Evolutionary conservation across 2,329 filamentous ascomycete genomes (phyloP).

Genomic region (Diplodia scrobiculata): DNA sequence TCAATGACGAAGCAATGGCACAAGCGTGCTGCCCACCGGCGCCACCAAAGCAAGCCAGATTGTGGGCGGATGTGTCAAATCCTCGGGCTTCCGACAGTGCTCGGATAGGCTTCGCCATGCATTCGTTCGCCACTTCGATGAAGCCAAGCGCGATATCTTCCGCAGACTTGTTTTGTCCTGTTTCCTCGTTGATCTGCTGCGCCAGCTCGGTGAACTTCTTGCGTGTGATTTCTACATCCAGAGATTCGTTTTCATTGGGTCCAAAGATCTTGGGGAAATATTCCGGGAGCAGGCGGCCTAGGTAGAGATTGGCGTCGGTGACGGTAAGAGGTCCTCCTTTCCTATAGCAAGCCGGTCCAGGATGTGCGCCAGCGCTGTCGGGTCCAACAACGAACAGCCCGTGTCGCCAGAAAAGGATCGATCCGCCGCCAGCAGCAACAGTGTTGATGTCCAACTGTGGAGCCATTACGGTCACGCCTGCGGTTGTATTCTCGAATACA

Average conservation of each 20-base stretch:
- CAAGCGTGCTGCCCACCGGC: constrained; percentile 48
- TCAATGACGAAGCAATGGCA: constrained; percentile 49
- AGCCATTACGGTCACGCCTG: constrained; percentile 38
- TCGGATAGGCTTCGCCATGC: constrained; percentile 38
- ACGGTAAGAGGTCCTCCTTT: constrained; percentile 43
- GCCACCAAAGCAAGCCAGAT: constrained; percentile 38
- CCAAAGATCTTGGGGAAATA: constrained; percentile 44
- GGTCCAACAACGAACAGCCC: constrained; percentile 88
- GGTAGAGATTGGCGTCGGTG: constrained; percentile 42
- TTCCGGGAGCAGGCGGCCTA: constrained; percentile 39
- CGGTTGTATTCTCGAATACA: constrained; percentile 40
- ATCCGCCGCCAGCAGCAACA: constrained; percentile 65
- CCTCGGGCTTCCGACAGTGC: constrained; percentile 38
- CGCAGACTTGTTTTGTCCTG: constrained; percentile 37
- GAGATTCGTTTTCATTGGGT: constrained; percentile 38
- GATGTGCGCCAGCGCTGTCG: constrained; percentile 48
- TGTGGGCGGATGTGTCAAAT: constrained; percentile 33
- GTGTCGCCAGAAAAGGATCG: constrained; percentile 81
- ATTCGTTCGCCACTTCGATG: constrained; percentile 37
- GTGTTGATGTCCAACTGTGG: constrained; percentile 42
- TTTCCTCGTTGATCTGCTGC: constrained; percentile 35
- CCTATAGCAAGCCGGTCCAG: constrained; percentile 41
- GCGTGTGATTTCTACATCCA: constrained; percentile 49
- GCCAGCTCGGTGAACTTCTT: constrained; percentile 45
- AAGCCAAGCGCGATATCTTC: constrained; percentile 37